Percentiles rank a stretch among this genome's conserved stretches.
These are phyloP conservation scores for Sordariomycetes sp. DNA, from an alignment of 2,329 filamentous ascomycete species.

Conservation along the genomic window DNA sequence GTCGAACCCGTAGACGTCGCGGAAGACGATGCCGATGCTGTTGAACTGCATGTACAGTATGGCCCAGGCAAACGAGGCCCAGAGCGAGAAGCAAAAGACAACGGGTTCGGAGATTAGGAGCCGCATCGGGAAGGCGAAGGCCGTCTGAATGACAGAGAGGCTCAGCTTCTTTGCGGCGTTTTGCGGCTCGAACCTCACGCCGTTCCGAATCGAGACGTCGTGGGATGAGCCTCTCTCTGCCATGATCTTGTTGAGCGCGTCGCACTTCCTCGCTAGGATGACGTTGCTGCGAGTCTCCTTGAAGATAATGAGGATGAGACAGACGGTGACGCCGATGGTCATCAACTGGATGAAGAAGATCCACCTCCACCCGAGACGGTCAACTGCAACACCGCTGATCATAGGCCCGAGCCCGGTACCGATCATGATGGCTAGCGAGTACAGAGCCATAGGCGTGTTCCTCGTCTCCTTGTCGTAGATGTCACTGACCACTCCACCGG, in stretches of 20 bases:
- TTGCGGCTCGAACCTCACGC: constrained; percentile 5
- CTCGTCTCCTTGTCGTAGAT: constrained; percentile 54
- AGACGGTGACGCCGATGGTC: constrained; percentile 42
- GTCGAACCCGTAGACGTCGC: constrained; percentile 49
- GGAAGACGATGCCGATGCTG: constrained; percentile 56
- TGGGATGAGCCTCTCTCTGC: no score
- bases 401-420: constrained; percentile 57
- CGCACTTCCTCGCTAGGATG: constrained; percentile 50
- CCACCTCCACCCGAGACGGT: constrained; percentile 53
- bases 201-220: constrained; percentile 1
- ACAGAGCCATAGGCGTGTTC: constrained; percentile 61
- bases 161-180: constrained; percentile 11
- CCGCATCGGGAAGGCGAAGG: constrained; percentile 20
- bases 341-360: constrained; percentile 61
- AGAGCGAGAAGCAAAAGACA: constrained; percentile 59
- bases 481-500: constrained; percentile 59
- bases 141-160: constrained; percentile 13
- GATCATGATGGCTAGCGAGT: constrained; percentile 50
- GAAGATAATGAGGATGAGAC: constrained; percentile 48
- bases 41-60: constrained; percentile 54
- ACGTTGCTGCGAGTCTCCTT: constrained; percentile 62
- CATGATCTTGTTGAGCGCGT: constrained; percentile 43
- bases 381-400: constrained; percentile 47
- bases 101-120: constrained; percentile 50
- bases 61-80: constrained; percentile 64